phyloP scores from a whole-genome alignment of 2,329 filamentous ascomycete species.

The Colletotrichum tamarilloi region DNA sequence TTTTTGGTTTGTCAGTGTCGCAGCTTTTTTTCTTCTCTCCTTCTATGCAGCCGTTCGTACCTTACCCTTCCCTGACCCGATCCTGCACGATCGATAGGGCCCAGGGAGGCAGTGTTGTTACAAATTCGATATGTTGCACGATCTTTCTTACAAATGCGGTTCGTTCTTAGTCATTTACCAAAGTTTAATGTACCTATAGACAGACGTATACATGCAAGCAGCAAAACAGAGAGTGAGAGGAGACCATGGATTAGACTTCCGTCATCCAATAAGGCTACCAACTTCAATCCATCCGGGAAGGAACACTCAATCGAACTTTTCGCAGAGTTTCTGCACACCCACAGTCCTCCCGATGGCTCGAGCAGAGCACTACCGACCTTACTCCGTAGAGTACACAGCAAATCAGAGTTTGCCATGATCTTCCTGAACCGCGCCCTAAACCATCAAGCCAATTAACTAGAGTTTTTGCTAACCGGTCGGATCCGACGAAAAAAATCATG shows the following conservation, averaged over 20 bases:
- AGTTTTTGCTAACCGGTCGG: conserved; percentile 10
- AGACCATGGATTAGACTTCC: conserved; percentile 20
- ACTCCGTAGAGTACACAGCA: neutral
- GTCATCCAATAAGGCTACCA: conserved; percentile 9
- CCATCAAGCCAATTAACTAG: neutral
- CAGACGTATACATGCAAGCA: too few relatives aligned
- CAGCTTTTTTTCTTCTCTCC: neutral
- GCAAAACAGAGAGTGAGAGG: neutral
- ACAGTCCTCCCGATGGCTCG: conserved; percentile 21
- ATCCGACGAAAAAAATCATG: conserved; percentile 7
- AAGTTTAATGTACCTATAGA: neutral
- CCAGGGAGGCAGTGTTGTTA: conserved; percentile 27
- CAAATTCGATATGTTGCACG: neutral
- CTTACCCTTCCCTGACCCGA: neutral
- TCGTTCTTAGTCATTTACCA: neutral
- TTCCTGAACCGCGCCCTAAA: neutral
- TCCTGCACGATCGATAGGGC: neutral
- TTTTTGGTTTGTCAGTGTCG: neutral
- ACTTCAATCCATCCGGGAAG: neutral
- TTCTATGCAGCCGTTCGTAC: neutral
- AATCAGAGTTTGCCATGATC: neutral
- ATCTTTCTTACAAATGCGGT: neutral
- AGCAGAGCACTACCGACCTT: neutral
- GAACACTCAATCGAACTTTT: conserved; percentile 1
- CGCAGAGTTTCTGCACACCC: conserved; percentile 8